Evolutionary conservation across 768 basidiomycete genomes (phyloP).

Genomic region (Mycena vulgaris): DNA sequence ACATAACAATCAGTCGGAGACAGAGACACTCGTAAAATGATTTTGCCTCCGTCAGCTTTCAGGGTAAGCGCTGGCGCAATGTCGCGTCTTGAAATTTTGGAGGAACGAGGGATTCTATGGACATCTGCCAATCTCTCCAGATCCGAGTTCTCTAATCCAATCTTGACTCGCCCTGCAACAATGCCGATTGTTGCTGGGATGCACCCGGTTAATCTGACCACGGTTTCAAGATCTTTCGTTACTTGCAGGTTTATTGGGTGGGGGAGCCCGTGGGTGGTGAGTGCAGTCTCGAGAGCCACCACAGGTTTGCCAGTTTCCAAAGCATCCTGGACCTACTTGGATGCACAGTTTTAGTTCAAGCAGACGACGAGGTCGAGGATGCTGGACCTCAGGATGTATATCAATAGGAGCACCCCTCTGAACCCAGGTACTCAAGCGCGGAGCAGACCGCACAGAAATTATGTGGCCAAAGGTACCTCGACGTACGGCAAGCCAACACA

Average conservation of each 20-base stretch:
- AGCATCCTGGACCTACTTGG: slow-evolving; percentile 74
- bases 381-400: slow-evolving; percentile 76
- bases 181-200: slow-evolving; percentile 94
- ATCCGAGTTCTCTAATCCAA: slow-evolving; percentile 80
- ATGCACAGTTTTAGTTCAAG: not conserved
- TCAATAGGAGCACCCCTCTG: slow-evolving; percentile 63
- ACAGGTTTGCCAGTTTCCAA: slow-evolving; percentile 75
- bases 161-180: slow-evolving; percentile 86
- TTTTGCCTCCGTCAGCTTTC: slow-evolving; percentile 80
- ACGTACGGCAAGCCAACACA: not conserved
- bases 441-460: slow-evolving; percentile 7
- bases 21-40: not conserved
- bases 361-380: not conserved
- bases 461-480: slow-evolving; percentile 3
- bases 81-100: slow-evolving; percentile 87
- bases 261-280: slow-evolving; percentile 95
- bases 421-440: slow-evolving; percentile 22
- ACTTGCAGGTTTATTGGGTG: slow-evolving; percentile 83
- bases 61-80: slow-evolving; percentile 81
- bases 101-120: slow-evolving; percentile 54
- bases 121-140: slow-evolving; percentile 78
- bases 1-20: slow-evolving; percentile 30
- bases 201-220: slow-evolving; percentile 82
- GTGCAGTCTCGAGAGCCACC: slow-evolving; percentile 93
- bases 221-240: slow-evolving; percentile 78